Base-by-base conservation (phyloP, 805 yeast species). In the Pichia paraexigua region DNA sequence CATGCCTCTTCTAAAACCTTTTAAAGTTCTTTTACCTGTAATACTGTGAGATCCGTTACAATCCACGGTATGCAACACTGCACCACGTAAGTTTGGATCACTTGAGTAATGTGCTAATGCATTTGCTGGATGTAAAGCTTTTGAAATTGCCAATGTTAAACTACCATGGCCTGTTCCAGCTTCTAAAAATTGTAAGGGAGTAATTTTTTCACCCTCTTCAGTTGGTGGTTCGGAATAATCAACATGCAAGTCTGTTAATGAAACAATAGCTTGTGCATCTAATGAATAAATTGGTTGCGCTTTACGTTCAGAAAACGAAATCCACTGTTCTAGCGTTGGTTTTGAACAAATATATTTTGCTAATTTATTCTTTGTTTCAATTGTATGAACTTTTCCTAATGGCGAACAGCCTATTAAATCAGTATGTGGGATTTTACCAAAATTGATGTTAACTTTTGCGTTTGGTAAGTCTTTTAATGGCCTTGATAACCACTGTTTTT, bases 121-220 rank as follows among this genome's bases (percentile, higher is more conserved):
- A 55, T 77, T 77, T 1, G 75, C 76, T 24, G 75, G 64, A 56
- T 77, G 80, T 1, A 77, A 57, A 17, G 63, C 64, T 25, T 64
- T 68, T 24, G 73, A 67, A 17, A 77, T 71, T 10, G 76, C 74
- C 43, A 77, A 48, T 4, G 77, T 65, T 46, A 77, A 57, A 2
- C 80, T 75, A 0, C 82, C 82, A 61, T 76, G 80, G 1, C 82
- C 82, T 2, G 81, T 77, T 5, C 82, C 82, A 1, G 79, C 79
- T 56, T 77, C 82, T 20, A 77, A 60, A 51, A 69, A 71, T 47
- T 76, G 77, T 12, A 65, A 49, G 1, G 76, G 75, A 63, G 57
- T 9, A 37, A 50, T 10, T 28, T 43, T 24, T 57, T 25, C 42
- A 56, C 48, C 25, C 46, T 51, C 53, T 9, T 51, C 45, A 2